These are phyloP conservation scores for Dryas alaskensis DNA, from an alignment of 306 rosid species.

Conservation along the genomic window DNA sequence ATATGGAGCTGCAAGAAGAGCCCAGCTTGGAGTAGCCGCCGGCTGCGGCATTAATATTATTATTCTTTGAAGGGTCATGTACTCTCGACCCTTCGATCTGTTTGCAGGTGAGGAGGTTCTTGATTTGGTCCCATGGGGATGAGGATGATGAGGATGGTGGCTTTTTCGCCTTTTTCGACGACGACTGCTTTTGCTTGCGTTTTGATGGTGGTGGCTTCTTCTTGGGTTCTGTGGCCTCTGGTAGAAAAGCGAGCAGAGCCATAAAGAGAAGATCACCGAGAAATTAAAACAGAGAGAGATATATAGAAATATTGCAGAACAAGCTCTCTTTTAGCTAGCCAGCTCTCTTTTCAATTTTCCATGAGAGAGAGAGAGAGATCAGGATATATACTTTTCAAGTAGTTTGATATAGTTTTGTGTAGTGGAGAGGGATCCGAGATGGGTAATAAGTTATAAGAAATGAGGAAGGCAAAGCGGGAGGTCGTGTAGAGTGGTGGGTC, in stretches of 20 bases:
- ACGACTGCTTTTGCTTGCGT: constrained; percentile 30
- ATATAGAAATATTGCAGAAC: constrained; percentile 10
- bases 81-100: constrained; percentile 77
- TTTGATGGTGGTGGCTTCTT: constrained; percentile 21
- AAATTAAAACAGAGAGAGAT: background rate
- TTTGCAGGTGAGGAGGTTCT: constrained; percentile 79
- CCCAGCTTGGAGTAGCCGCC: constrained; percentile 61
- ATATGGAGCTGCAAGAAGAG: constrained; percentile 88
- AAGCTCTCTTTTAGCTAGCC: background rate
- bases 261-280: constrained; percentile 22
- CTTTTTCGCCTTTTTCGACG: constrained; percentile 33
- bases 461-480: constrained; percentile 23
- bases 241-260: constrained; percentile 59
- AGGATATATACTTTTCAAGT: background rate
- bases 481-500: constrained; percentile 24
- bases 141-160: constrained; percentile 21
- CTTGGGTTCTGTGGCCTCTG: constrained; percentile 46
- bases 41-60: background rate
- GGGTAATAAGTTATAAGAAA: constrained; percentile 1
- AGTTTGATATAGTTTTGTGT: constrained; percentile 8
- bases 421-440: constrained; percentile 32
- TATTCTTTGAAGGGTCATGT: constrained; percentile 61
- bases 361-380: constrained; percentile 2
- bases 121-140: constrained; percentile 90
- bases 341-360: constrained; percentile 18